Conservation (phyloP, 208 protist species). For the Lotmaria passim region DNA sequence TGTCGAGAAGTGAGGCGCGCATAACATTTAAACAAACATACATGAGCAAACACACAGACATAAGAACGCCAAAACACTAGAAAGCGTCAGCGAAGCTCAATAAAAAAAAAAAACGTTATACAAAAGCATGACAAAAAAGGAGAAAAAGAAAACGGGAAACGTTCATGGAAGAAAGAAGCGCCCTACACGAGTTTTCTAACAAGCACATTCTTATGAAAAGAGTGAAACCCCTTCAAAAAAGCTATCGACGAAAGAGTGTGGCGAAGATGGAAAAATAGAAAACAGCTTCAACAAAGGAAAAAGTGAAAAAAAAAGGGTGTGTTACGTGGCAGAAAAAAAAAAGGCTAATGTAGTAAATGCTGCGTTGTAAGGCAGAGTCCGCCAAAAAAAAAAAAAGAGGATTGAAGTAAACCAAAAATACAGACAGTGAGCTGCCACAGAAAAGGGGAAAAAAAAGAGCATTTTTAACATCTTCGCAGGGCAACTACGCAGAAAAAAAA, state of each 20-base stretch:
- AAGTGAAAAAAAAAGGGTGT: not conserved
- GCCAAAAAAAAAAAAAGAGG: too few species aligned
- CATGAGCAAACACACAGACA: too few species aligned
- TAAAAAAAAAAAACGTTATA: conserved; percentile 6
- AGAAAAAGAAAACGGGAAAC: conserved; percentile 9
- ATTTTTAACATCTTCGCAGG: not conserved
- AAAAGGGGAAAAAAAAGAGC: conserved; percentile 10
- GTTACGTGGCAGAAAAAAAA: conserved; percentile 19
- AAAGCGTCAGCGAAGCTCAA: not conserved
- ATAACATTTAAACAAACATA: not conserved
- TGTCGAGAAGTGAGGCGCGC: too few species aligned
- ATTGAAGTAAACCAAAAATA: too few species aligned
- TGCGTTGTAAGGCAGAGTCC: too few species aligned
- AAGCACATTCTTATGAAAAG: conserved; percentile 1
- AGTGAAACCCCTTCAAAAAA: conserved; percentile 1
- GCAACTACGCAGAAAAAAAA: not conserved
- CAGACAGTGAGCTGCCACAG: too few species aligned
- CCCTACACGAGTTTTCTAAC: not conserved
- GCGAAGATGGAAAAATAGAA: conserved; percentile 13
- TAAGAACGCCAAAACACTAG: not conserved
- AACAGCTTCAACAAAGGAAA: not conserved
- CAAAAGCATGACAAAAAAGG: not conserved
- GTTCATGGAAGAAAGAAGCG: conserved; percentile 8
- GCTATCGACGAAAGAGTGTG: too few species aligned
- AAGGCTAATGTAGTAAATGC: too few species aligned